Evolutionary conservation across 139 green algal species (phyloP).

Genomic region (Closterium sp.): DNA sequence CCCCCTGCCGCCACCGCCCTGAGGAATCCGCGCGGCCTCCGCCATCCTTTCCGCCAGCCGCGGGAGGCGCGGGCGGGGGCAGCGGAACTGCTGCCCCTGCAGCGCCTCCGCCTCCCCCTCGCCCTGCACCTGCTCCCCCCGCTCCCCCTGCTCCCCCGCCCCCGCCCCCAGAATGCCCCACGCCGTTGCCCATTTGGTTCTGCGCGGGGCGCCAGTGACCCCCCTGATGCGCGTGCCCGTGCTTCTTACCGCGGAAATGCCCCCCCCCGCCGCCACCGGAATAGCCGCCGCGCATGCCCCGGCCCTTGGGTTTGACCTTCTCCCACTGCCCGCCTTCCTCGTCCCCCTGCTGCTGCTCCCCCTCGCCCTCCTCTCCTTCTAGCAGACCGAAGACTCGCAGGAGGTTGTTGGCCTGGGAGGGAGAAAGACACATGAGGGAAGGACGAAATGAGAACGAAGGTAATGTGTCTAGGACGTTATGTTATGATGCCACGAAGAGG

Average conservation of each 20-base stretch:
- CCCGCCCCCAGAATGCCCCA: not conserved
- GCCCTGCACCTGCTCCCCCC: not conserved
- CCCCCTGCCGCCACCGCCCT: not conserved
- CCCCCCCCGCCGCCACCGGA: not conserved
- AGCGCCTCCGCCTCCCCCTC: not conserved
- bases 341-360: conserved; percentile 5
- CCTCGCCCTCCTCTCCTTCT: conserved; percentile 4
- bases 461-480: no score
- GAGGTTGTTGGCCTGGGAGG: not conserved
- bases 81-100: not conserved
- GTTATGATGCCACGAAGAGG: no score
- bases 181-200: not conserved
- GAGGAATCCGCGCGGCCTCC: not conserved
- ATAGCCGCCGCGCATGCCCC: not conserved
- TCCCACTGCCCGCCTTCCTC: not conserved
- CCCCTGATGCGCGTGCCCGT: not conserved
- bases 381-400: not conserved
- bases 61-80: not conserved
- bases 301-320: conserved; percentile 24
- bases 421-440: not conserved
- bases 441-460: no score
- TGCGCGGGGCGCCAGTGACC: not conserved
- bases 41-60: not conserved
- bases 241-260: not conserved
- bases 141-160: not conserved